A percentile compares a stretch with the other conserved stretches of the same genome.
These are phyloP conservation scores for Protomyces lactucae-debilis DNA, from an alignment of 1,139 yeast species.

Conservation along the genomic window DNA sequence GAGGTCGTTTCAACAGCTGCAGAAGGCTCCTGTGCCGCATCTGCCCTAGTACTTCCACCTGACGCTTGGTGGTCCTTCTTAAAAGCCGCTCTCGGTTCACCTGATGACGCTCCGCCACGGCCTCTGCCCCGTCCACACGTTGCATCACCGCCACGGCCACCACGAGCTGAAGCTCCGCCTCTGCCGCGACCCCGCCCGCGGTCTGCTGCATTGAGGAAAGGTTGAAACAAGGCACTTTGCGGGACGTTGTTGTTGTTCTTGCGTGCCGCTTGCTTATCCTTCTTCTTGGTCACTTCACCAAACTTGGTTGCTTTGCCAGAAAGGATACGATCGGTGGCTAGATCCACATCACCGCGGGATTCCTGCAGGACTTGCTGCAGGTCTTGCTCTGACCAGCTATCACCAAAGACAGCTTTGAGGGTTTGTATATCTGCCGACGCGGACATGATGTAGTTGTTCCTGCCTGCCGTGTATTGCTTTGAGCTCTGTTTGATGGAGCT, in stretches of 20 bases:
- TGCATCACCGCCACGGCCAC: constrained; percentile 18
- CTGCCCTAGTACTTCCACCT: neutral
- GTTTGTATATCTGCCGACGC: neutral
- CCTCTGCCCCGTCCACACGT: constrained; percentile 22
- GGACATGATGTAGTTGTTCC: neutral
- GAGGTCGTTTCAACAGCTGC: neutral
- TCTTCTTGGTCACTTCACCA: constrained; percentile 25
- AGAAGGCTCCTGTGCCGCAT: neutral
- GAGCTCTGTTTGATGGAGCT: too few relatives aligned
- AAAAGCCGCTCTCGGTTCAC: neutral
- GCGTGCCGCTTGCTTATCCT: constrained; percentile 9
- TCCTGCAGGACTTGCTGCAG: constrained; percentile 14
- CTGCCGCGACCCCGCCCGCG: constrained; percentile 18
- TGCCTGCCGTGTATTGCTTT: too few relatives aligned
- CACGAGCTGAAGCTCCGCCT: constrained; percentile 19
- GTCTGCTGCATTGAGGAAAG: neutral
- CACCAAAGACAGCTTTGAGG: neutral
- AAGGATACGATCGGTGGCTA: constrained; percentile 16
- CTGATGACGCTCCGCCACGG: constrained; percentile 16
- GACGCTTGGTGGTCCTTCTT: neutral
- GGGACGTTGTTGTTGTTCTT: neutral
- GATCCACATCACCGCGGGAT: constrained; percentile 22
- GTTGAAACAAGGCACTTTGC: neutral
- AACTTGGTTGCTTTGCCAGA: constrained; percentile 21
- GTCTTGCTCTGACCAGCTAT: constrained; percentile 21